phyloP scores from a whole-genome alignment of 148 eudicot genomes.

The Tetragonia tetragonoides region DNA sequence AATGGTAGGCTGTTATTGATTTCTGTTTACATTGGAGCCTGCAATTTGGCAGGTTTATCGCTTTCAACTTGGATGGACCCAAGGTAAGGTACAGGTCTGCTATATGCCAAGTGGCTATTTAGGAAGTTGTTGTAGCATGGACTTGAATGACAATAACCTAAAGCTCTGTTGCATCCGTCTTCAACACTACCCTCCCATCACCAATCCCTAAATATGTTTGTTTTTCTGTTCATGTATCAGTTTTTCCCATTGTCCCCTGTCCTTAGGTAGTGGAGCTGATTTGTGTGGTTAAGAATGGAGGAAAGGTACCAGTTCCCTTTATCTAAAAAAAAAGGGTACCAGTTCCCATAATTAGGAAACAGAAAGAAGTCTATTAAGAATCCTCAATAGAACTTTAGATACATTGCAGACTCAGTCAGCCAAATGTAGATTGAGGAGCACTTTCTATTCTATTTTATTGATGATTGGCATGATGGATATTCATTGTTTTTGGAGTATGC shows the following conservation, averaged over 20 bases:
- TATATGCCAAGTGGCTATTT: background rate
- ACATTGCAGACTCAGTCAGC: background rate
- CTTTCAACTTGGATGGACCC: background rate
- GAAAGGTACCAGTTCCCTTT: background rate
- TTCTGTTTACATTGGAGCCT: conserved; percentile 3
- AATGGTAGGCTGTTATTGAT: background rate
- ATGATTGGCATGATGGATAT: background rate
- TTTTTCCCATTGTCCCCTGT: background rate
- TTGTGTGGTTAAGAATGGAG: too few species aligned
- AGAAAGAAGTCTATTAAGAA: background rate
- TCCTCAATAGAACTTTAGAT: background rate
- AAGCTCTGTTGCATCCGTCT: background rate
- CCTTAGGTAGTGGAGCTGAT: background rate
- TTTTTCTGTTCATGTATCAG: background rate
- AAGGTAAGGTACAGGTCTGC: background rate
- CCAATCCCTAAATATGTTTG: background rate
- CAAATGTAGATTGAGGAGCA: background rate
- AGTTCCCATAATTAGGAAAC: background rate
- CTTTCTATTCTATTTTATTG: background rate
- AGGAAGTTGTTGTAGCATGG: conserved; percentile 2
- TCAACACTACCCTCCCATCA: background rate
- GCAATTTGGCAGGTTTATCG: background rate
- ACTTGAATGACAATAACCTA: background rate
- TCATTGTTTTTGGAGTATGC: background rate
- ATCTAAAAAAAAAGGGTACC: background rate